Evolutionary conservation across 495 filamentous ascomycete species (phyloP).

Genomic region (Penicillium silybi): DNA sequence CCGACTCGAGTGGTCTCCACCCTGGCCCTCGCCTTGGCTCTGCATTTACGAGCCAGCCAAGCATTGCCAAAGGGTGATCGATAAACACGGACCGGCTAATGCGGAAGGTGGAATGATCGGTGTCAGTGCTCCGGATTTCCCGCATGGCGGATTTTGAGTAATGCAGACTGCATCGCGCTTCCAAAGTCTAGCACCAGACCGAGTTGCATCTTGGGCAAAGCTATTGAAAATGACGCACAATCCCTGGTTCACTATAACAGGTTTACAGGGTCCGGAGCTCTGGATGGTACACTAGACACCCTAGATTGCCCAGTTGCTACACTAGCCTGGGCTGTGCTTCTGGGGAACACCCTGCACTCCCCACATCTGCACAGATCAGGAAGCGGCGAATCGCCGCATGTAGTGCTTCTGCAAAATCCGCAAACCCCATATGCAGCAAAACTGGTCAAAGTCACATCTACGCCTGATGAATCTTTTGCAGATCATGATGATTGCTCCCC

Average conservation of each 20-base stretch:
- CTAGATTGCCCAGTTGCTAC: background rate
- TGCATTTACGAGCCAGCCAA: background rate
- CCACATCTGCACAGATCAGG: slow-evolving; percentile 7
- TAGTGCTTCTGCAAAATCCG: background rate
- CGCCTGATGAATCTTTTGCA: background rate
- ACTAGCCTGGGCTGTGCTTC: background rate
- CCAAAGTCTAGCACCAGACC: background rate
- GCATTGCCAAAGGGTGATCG: background rate
- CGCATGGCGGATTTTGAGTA: background rate
- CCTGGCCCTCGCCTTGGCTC: background rate
- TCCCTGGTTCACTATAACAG: too few relatives aligned
- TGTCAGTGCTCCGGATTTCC: background rate
- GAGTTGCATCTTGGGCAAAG: background rate
- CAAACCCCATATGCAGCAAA: background rate
- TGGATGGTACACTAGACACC: too few relatives aligned
- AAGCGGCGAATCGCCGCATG: background rate
- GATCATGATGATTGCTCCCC: background rate
- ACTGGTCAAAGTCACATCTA: background rate
- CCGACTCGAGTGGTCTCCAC: background rate
- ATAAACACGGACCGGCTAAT: background rate
- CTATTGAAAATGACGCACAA: background rate
- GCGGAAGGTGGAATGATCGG: background rate
- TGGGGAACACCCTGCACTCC: slow-evolving; percentile 3
- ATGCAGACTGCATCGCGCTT: background rate
- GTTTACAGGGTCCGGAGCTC: too few relatives aligned